Base-by-base conservation (phyloP, 2,329 filamentous ascomycete species). In the Fusarium agapanthi region DNA sequence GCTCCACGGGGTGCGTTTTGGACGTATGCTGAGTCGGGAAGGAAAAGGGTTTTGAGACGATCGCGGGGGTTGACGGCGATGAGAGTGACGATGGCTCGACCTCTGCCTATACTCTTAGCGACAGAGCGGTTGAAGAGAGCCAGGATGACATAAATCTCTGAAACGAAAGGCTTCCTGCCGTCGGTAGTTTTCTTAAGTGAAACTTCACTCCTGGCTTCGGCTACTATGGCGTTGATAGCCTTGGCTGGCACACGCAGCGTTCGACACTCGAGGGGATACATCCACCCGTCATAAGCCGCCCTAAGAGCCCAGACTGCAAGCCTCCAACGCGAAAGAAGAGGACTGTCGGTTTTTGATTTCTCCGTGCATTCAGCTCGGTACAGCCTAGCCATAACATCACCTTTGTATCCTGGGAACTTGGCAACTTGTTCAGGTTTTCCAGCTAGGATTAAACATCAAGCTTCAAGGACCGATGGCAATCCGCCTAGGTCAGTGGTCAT, bases 321-420 rank as follows among this genome's bases (percentile, higher is more conserved):
- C 8, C 47, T 51, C 47, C 47, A 51, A 11, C 47, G 30, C 0
- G 47, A 51, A 7, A 51, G 47, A 35, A 35, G 16, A n/a, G n/a
- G 35, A 0, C 30, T n/a, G 0, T 15, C 47, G 7, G 1, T 20
- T 1, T 51, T 35, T 1, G 47, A 24, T 0, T 32, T 51, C 16
- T 51, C 47, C 11, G 47, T 51, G 16, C 12, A 20, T 34, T 51
- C 30, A 24, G 50, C 20, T 38, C 22, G 11, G 24, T 54, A 54
- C 10, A 54, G 13, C 6, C 14, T 20, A 10, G 34, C 24, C 50
- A 54, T 54, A 6, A 30, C 24, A 16, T 59, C 35, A 18, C 40
- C 32, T 32, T 20, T 18, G 5, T 35, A 51, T 5, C 28, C 48
- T 7, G 41, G 32, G 5, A 57, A 30, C 5, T n/a, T 24, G 1